Evolutionary conservation across 2,329 filamentous ascomycete genomes (phyloP).

Genomic region (Fusarium torreyae): DNA sequence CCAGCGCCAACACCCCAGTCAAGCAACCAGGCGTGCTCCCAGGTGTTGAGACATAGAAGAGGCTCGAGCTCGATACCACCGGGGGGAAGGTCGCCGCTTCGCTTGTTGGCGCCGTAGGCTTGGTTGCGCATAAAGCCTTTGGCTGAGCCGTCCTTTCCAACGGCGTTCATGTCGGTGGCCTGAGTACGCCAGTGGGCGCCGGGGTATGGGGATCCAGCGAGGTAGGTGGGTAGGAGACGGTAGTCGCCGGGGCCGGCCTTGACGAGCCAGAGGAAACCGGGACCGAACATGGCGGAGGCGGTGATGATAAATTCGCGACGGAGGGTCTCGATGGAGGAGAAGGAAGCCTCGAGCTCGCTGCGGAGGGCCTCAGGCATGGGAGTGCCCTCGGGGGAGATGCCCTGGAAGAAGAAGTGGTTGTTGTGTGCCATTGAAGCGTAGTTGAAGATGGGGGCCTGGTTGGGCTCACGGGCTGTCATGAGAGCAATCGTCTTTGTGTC

Average conservation of each 20-base stretch:
- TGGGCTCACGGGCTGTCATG: conserved; percentile 83
- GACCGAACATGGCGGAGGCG: conserved; percentile 93
- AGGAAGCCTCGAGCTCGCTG: conserved; percentile 75
- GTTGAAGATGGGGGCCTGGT: conserved; percentile 88
- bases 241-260: conserved; percentile 65
- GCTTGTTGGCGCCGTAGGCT: conserved; percentile 50
- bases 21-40: conserved; percentile 92
- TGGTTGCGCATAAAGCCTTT: conserved; percentile 59
- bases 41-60: conserved; percentile 92
- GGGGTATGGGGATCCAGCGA: conserved; percentile 89
- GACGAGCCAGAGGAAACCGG: conserved; percentile 97
- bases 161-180: conserved; percentile 78
- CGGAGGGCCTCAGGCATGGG: conserved; percentile 71
- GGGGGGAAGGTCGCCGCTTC: conserved; percentile 64
- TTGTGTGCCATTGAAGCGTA: conserved; percentile 97
- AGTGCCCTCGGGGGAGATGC: conserved; percentile 61
- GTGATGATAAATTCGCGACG: conserved; percentile 84
- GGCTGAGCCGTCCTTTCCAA: conserved; percentile 58
- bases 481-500: conserved; percentile 78
- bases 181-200: conserved; percentile 86
- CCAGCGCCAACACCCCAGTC: conserved; percentile 77
- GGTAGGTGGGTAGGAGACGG: conserved; percentile 89
- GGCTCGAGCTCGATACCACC: conserved; percentile 80
- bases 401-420: conserved; percentile 85
- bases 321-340: conserved; percentile 87